A percentile compares a stretch with the other conserved stretches of the same genome.
phyloP scores from a whole-genome alignment of 2,329 filamentous ascomycete genomes.

The Alternaria rosae region DNA sequence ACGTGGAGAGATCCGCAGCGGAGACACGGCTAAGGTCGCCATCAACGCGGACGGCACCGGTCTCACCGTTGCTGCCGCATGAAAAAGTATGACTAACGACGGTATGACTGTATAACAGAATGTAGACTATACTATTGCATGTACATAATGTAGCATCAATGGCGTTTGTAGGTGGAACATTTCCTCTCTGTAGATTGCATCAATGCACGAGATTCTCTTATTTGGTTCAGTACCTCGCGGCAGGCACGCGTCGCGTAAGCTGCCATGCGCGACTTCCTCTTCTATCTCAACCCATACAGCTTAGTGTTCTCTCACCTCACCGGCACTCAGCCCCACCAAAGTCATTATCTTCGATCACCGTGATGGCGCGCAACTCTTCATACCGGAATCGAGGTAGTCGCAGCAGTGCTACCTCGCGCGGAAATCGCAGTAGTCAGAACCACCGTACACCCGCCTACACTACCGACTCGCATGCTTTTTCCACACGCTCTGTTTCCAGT shows the following conservation, averaged over 20 bases:
- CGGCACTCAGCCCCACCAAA: background rate
- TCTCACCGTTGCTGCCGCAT: conserved; percentile 31
- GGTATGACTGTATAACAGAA: conserved; percentile 31
- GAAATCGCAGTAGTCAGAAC: conserved; percentile 11
- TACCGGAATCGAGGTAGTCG: conserved; percentile 19
- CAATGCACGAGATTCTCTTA: conserved; percentile 13
- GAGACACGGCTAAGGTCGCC: conserved; percentile 74
- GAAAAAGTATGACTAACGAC: conserved; percentile 23
- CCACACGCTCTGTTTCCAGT: conserved; percentile 18
- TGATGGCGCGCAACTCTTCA: conserved; percentile 23
- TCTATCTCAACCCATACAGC: background rate
- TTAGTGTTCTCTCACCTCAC: background rate
- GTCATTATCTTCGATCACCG: background rate
- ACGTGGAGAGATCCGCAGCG: conserved; percentile 77
- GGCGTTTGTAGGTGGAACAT: conserved; percentile 15
- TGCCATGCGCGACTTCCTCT: conserved; percentile 25
- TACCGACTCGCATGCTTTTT: conserved; percentile 14
- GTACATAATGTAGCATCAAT: conserved; percentile 22
- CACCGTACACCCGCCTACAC: conserved; percentile 11
- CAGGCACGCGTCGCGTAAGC: conserved; percentile 23
- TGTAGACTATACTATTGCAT: conserved; percentile 6
- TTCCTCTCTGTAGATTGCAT: conserved; percentile 12
- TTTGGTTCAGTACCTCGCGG: conserved; percentile 3
- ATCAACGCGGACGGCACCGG: conserved; percentile 63
- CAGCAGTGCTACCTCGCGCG: conserved; percentile 16